Percentiles rank a stretch among this genome's conserved stretches.
phyloP scores from a whole-genome alignment of 768 basidiomycete species.

The Gautieria morchelliformis region DNA sequence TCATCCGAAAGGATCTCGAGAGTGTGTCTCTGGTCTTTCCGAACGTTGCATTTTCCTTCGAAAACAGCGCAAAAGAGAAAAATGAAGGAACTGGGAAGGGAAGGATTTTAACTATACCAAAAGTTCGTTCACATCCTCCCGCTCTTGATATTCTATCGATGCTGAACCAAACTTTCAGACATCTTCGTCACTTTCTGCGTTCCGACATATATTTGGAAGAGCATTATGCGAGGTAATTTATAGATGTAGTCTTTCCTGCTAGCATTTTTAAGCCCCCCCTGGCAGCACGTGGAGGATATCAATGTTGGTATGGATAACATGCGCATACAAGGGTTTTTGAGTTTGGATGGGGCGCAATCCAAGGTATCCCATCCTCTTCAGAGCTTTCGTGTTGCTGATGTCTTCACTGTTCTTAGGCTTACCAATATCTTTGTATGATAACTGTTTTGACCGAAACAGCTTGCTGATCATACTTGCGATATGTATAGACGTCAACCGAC shows the following conservation, averaged over 20 bases:
- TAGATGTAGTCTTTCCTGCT: not conserved
- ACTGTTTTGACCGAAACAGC: not conserved
- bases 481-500: constrained; percentile 64
- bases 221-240: constrained; percentile 52
- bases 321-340: constrained; percentile 74
- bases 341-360: constrained; percentile 62
- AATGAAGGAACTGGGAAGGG: constrained; percentile 30
- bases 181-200: constrained; percentile 50
- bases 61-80: constrained; percentile 36
- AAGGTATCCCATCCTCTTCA: constrained; percentile 38
- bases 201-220: constrained; percentile 66
- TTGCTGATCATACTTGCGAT: constrained; percentile 5
- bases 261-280: constrained; percentile 4
- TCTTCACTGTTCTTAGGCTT: constrained; percentile 37
- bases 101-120: constrained; percentile 50
- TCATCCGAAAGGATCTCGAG: constrained; percentile 65
- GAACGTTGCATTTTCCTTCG: constrained; percentile 56
- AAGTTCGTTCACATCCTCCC: constrained; percentile 32
- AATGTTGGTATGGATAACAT: constrained; percentile 37
- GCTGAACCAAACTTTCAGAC: constrained; percentile 34
- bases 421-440: constrained; percentile 77
- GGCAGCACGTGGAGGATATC: constrained; percentile 63
- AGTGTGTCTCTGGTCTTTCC: constrained; percentile 65
- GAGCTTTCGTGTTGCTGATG: not conserved
- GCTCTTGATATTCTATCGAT: not conserved